Evolutionary conservation across 371 early-diverging fungal genomes (phyloP).

Genomic region (Lichtheimia ramosa): DNA sequence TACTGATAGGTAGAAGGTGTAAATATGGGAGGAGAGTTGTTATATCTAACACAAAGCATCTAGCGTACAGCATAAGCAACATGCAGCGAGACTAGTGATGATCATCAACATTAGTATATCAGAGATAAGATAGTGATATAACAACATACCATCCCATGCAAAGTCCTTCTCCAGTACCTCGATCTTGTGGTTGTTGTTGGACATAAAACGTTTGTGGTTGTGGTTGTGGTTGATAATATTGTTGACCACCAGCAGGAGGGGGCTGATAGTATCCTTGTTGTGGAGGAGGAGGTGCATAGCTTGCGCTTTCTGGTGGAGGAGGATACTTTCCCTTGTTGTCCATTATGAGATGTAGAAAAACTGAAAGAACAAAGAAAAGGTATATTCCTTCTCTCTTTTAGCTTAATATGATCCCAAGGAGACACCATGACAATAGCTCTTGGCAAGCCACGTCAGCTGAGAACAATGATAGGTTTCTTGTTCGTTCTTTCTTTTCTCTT

Average conservation of each 20-base stretch:
- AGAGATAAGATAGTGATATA: too few species aligned
- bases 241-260: slow-evolving; percentile 1
- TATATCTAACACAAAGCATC: slow-evolving; percentile 22
- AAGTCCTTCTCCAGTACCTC: slow-evolving; percentile 23
- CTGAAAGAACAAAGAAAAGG: neutral
- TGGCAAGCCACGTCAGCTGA: too few species aligned
- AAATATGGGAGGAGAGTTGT: neutral
- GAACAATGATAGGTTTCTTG: too few species aligned
- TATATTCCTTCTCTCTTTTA: too few species aligned
- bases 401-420: too few species aligned
- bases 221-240: slow-evolving; percentile 14
- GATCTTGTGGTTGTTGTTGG: slow-evolving; percentile 17
- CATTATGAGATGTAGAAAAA: slow-evolving; percentile 3
- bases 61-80: slow-evolving; percentile 46
- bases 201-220: slow-evolving; percentile 11
- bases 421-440: too few species aligned
- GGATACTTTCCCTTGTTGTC: slow-evolving; percentile 10
- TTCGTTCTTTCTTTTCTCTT: too few species aligned
- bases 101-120: too few species aligned
- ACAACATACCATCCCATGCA: slow-evolving; percentile 42
- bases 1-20: too few species aligned
- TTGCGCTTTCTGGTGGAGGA: slow-evolving; percentile 17
- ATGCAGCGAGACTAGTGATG: slow-evolving; percentile 31
- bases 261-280: slow-evolving; percentile 1
- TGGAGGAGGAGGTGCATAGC: slow-evolving; percentile 18